Base-by-base conservation (phyloP, 1,284 basidiomycete genomes). In the Polyporus tsugae region DNA sequence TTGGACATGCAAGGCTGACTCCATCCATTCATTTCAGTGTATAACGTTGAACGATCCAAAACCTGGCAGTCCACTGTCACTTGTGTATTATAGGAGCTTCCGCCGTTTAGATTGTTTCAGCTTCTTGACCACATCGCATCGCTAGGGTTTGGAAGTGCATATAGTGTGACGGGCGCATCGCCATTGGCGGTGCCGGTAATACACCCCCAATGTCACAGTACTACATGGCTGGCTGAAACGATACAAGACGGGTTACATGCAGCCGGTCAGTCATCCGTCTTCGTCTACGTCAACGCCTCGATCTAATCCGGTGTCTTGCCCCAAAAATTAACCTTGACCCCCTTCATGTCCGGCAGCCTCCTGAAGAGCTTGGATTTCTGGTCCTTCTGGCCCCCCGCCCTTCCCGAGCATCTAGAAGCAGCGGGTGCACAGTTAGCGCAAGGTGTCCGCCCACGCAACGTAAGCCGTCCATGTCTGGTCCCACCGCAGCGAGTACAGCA, bases 351-450 rank as follows among this genome's bases (percentile, higher is more conserved):
- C 42, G 70, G 66, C 42, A 71, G 33, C 44, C 44, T 44, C 19
- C 46, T 60, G 29, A 64, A 71, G 33, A 71, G 36, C 42, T 55
- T 42, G 2, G 19, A 46, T 6, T 66, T 59, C 25, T 60, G 42
- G 13, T 66, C 65, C 66, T 63, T 66, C 62, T 63, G 60, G 29
- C 19, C 64, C 29, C 22, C 49, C 67, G 15, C 39, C 36, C 63
- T 52, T 58, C 17, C 63, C 59, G 25, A 66, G 49, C 67, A 61
- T 68, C 39, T 44, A 38, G 39, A 62, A 68, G 57, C 70, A 71
- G 38, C 38, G 41, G 36, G 44, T 49, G 55, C 66, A 67, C 42
- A 71, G 41, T 52, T 68, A 63, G 46, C 68, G 65, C 53, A 62
- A 53, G 29, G 55, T 52, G 44, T 70, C 65, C 4, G 25, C 33